Percentiles rank a stretch among this genome's conserved stretches.
Evolutionary conservation across 768 basidiomycete species (phyloP).

Genomic region (Lyophyllum atratum): DNA sequence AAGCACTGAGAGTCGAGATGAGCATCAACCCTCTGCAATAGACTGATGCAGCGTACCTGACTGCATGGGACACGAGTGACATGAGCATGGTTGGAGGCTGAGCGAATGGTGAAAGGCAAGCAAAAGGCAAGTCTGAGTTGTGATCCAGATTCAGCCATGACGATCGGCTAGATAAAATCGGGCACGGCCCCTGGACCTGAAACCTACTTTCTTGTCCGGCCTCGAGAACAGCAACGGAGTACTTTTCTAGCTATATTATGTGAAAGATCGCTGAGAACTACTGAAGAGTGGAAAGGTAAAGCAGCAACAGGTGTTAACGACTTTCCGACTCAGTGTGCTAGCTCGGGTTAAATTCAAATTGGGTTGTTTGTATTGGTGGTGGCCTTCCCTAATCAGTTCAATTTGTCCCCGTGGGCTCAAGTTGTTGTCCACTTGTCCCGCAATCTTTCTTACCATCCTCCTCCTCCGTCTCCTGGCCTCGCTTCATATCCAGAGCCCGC

Average conservation of each 20-base stretch:
- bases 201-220: too few relatives aligned
- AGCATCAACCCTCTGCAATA: neutral
- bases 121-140: neutral
- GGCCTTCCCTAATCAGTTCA: constrained; percentile 24
- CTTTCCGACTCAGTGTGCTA: neutral
- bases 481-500: constrained; percentile 19
- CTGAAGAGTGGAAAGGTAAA: too few relatives aligned
- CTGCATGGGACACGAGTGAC: neutral
- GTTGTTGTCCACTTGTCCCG: constrained; percentile 17
- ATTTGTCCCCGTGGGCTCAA: constrained; percentile 22
- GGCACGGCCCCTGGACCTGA: neutral
- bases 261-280: too few relatives aligned
- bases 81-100: neutral
- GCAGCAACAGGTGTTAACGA: neutral
- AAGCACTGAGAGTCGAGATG: constrained; percentile 45
- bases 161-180: neutral
- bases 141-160: neutral
- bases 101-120: constrained; percentile 11
- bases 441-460: constrained; percentile 17
- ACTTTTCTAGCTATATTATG: too few relatives aligned
- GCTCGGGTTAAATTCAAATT: too few relatives aligned
- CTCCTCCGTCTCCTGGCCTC: constrained; percentile 14
- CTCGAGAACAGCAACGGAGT: too few relatives aligned
- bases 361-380: constrained; percentile 20
- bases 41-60: constrained; percentile 6